A percentile compares a stretch with the other conserved stretches of the same genome.
Evolutionary conservation across 805 yeast species (phyloP).

Genomic region (Candida palmyrensis): DNA sequence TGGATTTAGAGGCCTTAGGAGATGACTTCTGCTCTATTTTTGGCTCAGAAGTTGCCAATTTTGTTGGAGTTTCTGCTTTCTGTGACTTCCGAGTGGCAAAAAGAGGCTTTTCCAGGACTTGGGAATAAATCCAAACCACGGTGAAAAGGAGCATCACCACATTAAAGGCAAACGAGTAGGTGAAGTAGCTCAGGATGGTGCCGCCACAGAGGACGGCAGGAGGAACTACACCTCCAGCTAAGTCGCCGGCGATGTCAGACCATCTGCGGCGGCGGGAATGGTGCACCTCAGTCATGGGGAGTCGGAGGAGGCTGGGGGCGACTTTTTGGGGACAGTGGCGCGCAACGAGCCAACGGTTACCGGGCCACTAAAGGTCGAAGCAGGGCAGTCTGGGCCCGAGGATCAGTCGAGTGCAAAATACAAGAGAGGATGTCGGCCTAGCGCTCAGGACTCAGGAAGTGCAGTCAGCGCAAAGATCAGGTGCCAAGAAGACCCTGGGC

Average conservation of each 20-base stretch:
- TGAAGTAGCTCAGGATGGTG: neutral
- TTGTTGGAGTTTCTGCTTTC: too few species aligned
- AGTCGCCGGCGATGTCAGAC: neutral
- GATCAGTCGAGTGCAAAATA: too few species aligned
- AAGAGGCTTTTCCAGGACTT: neutral
- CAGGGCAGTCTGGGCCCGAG: too few species aligned
- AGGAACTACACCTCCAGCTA: neutral
- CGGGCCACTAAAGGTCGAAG: too few species aligned
- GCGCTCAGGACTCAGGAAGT: too few species aligned
- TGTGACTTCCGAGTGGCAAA: too few species aligned
- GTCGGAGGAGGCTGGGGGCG: neutral
- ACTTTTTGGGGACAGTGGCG: too few species aligned
- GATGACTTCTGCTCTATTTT: neutral
- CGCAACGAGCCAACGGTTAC: too few species aligned
- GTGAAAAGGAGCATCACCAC: constrained; percentile 1
- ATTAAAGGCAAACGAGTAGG: neutral
- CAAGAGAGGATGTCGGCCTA: too few species aligned
- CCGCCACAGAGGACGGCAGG: constrained; percentile 1
- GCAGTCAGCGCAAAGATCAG: too few species aligned
- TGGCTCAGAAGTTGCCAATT: neutral
- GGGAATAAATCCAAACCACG: constrained; percentile 1
- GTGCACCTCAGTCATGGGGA: neutral
- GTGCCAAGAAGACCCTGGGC: too few species aligned
- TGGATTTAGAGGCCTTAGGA: neutral
- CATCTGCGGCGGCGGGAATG: constrained; percentile 2